Percentiles rank a stretch among this genome's conserved stretches.
Conservation (phyloP, 352 stramenopile species). For the Elongisporangium anandrum region DNA sequence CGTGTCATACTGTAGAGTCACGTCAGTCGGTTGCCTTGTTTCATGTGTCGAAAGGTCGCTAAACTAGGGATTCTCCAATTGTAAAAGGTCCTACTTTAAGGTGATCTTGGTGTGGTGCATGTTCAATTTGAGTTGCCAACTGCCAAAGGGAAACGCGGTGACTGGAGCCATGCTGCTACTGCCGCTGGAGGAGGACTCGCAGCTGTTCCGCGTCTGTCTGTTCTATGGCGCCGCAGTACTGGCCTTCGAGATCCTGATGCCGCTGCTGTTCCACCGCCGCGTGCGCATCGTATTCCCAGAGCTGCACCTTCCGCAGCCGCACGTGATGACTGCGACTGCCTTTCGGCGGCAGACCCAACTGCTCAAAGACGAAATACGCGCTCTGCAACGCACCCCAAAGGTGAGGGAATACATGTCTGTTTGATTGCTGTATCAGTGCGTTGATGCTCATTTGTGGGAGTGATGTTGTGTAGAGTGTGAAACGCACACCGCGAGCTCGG, state of each 20-base stretch:
- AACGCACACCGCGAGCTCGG: not conserved
- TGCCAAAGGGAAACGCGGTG: not conserved
- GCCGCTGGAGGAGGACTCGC: constrained; percentile 45
- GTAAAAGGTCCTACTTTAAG: not conserved
- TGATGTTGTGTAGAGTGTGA: not conserved
- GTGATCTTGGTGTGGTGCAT: not conserved
- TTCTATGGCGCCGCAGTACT: constrained; percentile 51
- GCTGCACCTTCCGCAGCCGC: constrained; percentile 13
- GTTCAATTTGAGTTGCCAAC: not conserved
- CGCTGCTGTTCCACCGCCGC: constrained; percentile 49
- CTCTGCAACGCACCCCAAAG: constrained; percentile 21
- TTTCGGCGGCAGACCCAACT: constrained; percentile 38
- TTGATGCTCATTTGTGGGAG: too few relatives aligned
- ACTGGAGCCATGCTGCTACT: constrained; percentile 29
- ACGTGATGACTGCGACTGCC: constrained; percentile 22
- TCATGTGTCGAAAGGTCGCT: not conserved
- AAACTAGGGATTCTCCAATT: not conserved
- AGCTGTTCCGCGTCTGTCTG: constrained; percentile 48
- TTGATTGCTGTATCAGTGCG: not conserved
- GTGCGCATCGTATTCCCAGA: constrained; percentile 38
- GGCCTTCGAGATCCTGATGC: constrained; percentile 41
- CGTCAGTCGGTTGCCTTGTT: not conserved
- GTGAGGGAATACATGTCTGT: not conserved
- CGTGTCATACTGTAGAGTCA: constrained; percentile 1
- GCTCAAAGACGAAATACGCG: constrained; percentile 29